phyloP scores from a whole-genome alignment of 2,329 filamentous ascomycete genomes.

The Cercospora canescens region DNA sequence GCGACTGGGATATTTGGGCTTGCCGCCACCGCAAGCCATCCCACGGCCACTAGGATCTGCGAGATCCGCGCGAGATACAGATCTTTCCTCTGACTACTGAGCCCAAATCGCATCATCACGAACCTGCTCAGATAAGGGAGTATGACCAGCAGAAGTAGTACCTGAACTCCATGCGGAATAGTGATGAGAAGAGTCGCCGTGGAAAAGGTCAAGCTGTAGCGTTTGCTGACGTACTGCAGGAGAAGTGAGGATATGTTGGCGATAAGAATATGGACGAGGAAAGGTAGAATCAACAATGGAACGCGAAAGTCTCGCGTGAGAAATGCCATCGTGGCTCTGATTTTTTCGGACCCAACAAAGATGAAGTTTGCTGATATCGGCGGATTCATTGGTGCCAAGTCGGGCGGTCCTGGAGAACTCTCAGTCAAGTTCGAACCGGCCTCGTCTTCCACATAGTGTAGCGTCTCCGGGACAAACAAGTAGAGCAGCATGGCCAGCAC shows the following conservation, averaged over 20 bases:
- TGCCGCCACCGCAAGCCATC: slow-evolving; percentile 34
- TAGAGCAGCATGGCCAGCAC: slow-evolving; percentile 21
- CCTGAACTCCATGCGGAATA: slow-evolving; percentile 31
- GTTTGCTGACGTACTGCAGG: slow-evolving; percentile 56
- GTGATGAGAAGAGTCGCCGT: slow-evolving; percentile 36
- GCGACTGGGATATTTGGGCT: slow-evolving; percentile 32
- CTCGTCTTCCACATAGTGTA: slow-evolving; percentile 25
- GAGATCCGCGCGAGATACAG: slow-evolving; percentile 35
- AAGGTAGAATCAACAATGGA: slow-evolving; percentile 33
- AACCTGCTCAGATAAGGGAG: slow-evolving; percentile 32
- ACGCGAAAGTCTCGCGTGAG: slow-evolving; percentile 35
- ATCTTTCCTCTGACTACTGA: slow-evolving; percentile 32
- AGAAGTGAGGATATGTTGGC: slow-evolving; percentile 37
- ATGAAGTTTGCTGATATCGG: not conserved
- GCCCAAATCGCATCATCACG: slow-evolving; percentile 22
- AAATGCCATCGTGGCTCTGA: slow-evolving; percentile 30
- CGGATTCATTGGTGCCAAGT: not conserved
- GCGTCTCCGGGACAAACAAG: slow-evolving; percentile 36
- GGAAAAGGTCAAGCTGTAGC: slow-evolving; percentile 51
- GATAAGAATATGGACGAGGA: slow-evolving; percentile 33
- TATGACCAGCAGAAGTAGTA: slow-evolving; percentile 34
- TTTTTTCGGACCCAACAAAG: not conserved
- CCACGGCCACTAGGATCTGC: slow-evolving; percentile 28
- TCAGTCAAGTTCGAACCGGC: not conserved
- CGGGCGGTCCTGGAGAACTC: not conserved